These are phyloP conservation scores for Vitis hybrid DNA, from an alignment of 177 flowering plant genomes.

Conservation along the genomic window DNA sequence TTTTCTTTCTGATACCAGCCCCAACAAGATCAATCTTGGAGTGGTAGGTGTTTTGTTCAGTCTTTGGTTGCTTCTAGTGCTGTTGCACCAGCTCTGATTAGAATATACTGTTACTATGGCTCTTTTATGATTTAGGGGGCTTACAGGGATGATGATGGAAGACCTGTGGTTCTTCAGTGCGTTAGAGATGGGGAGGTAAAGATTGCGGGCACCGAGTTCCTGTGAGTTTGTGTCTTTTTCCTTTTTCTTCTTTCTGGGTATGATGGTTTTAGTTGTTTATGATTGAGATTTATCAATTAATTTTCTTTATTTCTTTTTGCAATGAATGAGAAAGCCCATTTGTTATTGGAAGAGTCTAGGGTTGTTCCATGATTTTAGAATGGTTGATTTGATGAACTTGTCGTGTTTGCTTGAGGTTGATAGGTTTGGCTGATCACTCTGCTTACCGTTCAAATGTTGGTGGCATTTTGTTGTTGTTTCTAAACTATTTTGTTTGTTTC, in stretches of 20 bases:
- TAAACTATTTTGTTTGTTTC: no score
- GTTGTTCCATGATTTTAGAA: no score
- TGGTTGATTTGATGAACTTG: no score
- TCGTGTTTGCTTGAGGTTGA: no score
- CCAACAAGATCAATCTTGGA: constrained; percentile 45
- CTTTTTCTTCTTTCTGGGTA: background rate
- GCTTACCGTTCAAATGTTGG: no score
- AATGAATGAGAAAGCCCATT: no score
- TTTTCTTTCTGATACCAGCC: constrained; percentile 30
- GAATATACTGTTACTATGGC: no score
- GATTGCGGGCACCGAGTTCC: constrained; percentile 25
- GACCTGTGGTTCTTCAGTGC: constrained; percentile 35
- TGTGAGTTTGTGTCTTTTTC: constrained; percentile 17
- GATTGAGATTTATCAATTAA: background rate
- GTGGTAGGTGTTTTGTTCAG: constrained; percentile 20
- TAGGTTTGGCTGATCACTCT: no score
- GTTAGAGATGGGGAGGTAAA: constrained; percentile 29
- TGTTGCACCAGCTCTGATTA: no score
- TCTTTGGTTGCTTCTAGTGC: background rate
- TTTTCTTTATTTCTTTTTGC: background rate
- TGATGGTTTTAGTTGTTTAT: background rate
- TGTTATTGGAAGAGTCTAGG: no score
- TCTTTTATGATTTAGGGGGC: constrained; percentile 25
- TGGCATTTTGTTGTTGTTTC: no score
- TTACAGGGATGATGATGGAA: constrained; percentile 42